Evolutionary conservation across 2,329 filamentous ascomycete species (phyloP).

Genomic region (Plenodomus tracheiphilus): DNA sequence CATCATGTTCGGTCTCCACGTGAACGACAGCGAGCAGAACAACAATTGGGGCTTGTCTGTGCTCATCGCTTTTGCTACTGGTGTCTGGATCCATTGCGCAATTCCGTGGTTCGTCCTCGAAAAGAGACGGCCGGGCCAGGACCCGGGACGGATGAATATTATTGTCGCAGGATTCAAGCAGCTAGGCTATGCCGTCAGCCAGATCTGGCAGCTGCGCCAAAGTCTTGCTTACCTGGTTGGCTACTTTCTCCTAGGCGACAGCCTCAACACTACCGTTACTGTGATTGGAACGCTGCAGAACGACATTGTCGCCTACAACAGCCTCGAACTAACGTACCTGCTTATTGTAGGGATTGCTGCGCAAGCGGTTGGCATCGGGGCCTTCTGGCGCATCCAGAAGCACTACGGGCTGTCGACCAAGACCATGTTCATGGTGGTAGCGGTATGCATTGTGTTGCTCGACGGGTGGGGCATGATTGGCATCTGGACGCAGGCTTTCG

Average conservation of each 20-base stretch:
- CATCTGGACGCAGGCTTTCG: conserved; percentile 58
- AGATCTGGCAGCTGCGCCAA: conserved; percentile 68
- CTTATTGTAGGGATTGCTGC: conserved; percentile 67
- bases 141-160: conserved; percentile 56
- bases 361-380: conserved; percentile 64
- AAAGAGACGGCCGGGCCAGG: conserved; percentile 64
- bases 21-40: conserved; percentile 60
- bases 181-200: conserved; percentile 56
- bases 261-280: conserved; percentile 70
- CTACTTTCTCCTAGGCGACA: conserved; percentile 72
- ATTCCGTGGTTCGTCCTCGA: conserved; percentile 70
- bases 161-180: conserved; percentile 64
- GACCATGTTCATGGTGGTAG: conserved; percentile 69
- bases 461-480: conserved; percentile 64
- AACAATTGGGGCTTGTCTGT: conserved; percentile 71
- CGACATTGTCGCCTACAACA: conserved; percentile 66
- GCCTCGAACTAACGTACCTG: conserved; percentile 66
- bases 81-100: conserved; percentile 65
- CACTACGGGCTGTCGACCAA: conserved; percentile 64
- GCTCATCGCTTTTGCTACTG: conserved; percentile 66
- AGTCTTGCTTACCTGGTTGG: conserved; percentile 64
- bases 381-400: conserved; percentile 65
- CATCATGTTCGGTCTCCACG: conserved; percentile 60
- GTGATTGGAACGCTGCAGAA: conserved; percentile 70
- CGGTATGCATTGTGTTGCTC: conserved; percentile 63